A percentile compares a stretch with the other conserved stretches of the same genome.
Evolutionary conservation across 345 rosid genomes (phyloP).

Genomic region (Arabidopsis thaliana): TAIR10.1 NC_003074.8:9280001-9280500

Average conservation of each 20-base stretch:
- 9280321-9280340: slow-evolving; percentile 95
- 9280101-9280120: slow-evolving; percentile 92
- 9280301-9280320: slow-evolving; percentile 93
- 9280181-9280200: slow-evolving; percentile 92
- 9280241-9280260: slow-evolving; percentile 98
- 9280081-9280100: slow-evolving; percentile 3
- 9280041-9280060: slow-evolving; percentile 17
- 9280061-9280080: background rate
- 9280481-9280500: slow-evolving; percentile 56
- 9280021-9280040: background rate
- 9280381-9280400: slow-evolving; percentile 95
- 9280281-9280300: slow-evolving; percentile 86
- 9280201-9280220: slow-evolving; percentile 96
- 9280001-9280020: slow-evolving; percentile 76
- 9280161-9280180: slow-evolving; percentile 80
- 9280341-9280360: slow-evolving; percentile 80
- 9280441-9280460: slow-evolving; percentile 85
- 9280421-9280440: slow-evolving; percentile 94
- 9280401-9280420: slow-evolving; percentile 95
- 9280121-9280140: slow-evolving; percentile 85
- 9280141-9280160: slow-evolving; percentile 85
- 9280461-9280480: slow-evolving; percentile 86
- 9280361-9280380: slow-evolving; percentile 98
- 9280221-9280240: slow-evolving; percentile 92
- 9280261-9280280: slow-evolving; percentile 95